Evolutionary conservation across 495 filamentous ascomycete species (phyloP), one percentile per base, ranked within the genome.

Genomic region (Penicillium ochrochloron): DNA sequence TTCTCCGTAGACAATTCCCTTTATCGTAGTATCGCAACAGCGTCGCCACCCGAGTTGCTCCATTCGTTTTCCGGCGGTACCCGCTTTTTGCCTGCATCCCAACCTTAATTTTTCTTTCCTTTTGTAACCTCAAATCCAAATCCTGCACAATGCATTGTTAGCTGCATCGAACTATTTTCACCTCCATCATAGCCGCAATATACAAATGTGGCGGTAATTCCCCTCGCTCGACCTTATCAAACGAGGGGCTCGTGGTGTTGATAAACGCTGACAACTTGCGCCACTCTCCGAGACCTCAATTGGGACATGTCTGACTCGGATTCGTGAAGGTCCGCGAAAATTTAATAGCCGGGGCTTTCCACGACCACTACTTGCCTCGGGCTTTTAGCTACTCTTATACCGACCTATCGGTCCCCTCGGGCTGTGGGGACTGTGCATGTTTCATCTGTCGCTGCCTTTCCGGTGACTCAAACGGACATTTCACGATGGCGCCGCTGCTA

Each of bases 401-500:
- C 48, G 48, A 29, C 17, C 48, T 21, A 17, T 7, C 25, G 7
- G 48, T 29, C 14, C 10, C 48, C 25, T 29, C 25, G 48, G 48
- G 48, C 48, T 12, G 11, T 51, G 48, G 25, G 3, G 0, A 29
- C 1, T n/a, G 48, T 52, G 48, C 27, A n/a, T 52, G 48, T 31
- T 52, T 29, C 48, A 48, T 52, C 48, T 27, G 11, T 9, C 25
- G 17, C 1, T 31, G 48, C 19, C 4, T n/a, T 52, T 19, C 27
- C 44, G 34, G 25, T 61, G 54, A 60, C 37, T 60, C 57, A 55
- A 48, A 23, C 4, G 7, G 29, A 39, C 31, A 35, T 41, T 21
- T 33, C 63, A 67, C 9, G 23, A 80, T 80, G 78, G 75, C 74
- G 52, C 78, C 78, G 33, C 57, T 78, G 61, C 69, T 78, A 44